phyloP scores from a whole-genome alignment of 176 grass and related monocot genomes.

The Carex parvula region DNA sequence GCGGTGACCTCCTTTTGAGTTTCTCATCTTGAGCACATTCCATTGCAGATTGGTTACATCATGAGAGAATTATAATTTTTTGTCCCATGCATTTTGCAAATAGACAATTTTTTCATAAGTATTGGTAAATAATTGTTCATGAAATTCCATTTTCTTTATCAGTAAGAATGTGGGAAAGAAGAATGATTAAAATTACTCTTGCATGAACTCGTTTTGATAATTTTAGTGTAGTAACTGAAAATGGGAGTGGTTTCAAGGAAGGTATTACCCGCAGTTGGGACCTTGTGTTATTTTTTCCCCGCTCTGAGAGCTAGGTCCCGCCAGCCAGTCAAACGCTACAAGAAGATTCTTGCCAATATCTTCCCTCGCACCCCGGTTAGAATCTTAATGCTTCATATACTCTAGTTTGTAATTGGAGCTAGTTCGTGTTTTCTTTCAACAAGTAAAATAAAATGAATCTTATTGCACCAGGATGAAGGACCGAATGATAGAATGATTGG shows the following conservation, averaged over 20 bases:
- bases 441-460: not conserved
- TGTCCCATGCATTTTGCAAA: not conserved
- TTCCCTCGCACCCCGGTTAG: constrained; percentile 70
- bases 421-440: not conserved
- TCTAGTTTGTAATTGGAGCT: not conserved
- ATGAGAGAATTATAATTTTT: not conserved
- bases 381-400: not conserved
- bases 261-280: constrained; percentile 51
- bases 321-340: constrained; percentile 82
- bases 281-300: constrained; percentile 77
- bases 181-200: not conserved
- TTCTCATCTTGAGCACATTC: not conserved
- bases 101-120: not conserved
- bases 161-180: not conserved
- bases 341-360: constrained; percentile 82
- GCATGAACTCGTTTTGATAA: not conserved
- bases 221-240: constrained; percentile 26
- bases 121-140: too few species aligned
- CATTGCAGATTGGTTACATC: not conserved
- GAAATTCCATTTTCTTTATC: not conserved
- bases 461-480: constrained; percentile 54
- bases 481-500: constrained; percentile 80
- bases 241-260: constrained; percentile 65
- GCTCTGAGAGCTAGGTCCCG: constrained; percentile 58
- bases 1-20: not conserved